Base-by-base conservation (phyloP, 1,284 basidiomycete species). In the Malassezia nana region DNA sequence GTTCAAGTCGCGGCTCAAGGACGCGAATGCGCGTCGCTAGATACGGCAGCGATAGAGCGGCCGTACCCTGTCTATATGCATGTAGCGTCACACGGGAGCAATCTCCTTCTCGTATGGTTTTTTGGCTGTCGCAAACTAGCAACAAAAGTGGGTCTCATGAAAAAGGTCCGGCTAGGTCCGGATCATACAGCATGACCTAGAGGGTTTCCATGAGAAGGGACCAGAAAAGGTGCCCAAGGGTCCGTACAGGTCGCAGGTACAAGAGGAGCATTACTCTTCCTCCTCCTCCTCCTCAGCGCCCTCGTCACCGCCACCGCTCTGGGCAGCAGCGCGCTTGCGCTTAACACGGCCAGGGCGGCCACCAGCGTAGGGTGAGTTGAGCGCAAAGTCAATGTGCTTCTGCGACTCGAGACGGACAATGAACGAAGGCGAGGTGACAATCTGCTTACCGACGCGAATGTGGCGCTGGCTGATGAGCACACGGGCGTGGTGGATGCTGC, bases 351-450 rank as follows among this genome's bases (percentile, higher is more conserved):
- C 92, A 63, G 91, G 80, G 67, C 92, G 88, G 69, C 86, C 92
- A 76, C 92, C 92, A 76, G 92, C 94, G 76, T 91, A 96, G 52
- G 92, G 92, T 66, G 89, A 94, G 63, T 87, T 95, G 74, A 94
- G 84, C 40, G 92, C 87, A 76, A 95, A 96, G 83, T 98, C 92
- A 76, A 98, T 92, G 83, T 98, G 92, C 78, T 77, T 78, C 70
- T 78, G 77, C 47, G 74, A 75, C 69, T 77, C 76, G 46, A 78
- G 74, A 60, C 77, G 89, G 71, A 99, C 94, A 74, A 96, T 88
- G 77, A 99, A 99, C 15, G 91, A 96, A 38, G 94, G 94, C 51
- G 96, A 88, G 80, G 96, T 92, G 80, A 99, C 94, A 68, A 95
- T 89, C 79, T 99, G 94, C 80, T 92, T 95, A 78, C 92, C 94